Percentiles rank a stretch among this genome's conserved stretches.
These are phyloP conservation scores for Passalora sequoiae DNA, from an alignment of 2,329 filamentous ascomycete genomes.

Conservation along the genomic window DNA sequence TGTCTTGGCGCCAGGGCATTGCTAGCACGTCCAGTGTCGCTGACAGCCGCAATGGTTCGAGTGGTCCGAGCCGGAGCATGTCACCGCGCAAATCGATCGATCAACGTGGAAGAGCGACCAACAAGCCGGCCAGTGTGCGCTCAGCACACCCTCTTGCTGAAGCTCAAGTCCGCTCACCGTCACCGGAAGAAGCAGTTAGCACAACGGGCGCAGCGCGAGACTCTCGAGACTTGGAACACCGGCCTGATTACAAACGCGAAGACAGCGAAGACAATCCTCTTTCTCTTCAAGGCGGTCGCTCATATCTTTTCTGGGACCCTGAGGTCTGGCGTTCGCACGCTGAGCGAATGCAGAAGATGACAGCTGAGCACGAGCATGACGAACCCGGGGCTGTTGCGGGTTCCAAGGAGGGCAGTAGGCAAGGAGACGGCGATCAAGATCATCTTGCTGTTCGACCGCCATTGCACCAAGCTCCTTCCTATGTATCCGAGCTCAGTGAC, in stretches of 20 bases:
- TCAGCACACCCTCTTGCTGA: constrained; percentile 18
- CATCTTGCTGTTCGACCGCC: constrained; percentile 25
- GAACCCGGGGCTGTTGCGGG: not conserved
- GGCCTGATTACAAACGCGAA: constrained; percentile 13
- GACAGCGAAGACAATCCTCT: constrained; percentile 23
- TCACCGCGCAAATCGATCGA: constrained; percentile 45
- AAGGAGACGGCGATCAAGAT: constrained; percentile 14
- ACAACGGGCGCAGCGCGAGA: constrained; percentile 3
- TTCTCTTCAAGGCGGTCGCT: constrained; percentile 45
- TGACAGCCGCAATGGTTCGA: constrained; percentile 22
- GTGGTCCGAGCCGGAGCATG: constrained; percentile 37
- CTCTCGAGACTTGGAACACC: constrained; percentile 9
- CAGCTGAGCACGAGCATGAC: constrained; percentile 14
- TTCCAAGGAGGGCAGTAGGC: constrained; percentile 7
- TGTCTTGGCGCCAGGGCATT: constrained; percentile 77
- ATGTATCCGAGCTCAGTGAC: constrained; percentile 55
- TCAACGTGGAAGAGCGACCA: constrained; percentile 10
- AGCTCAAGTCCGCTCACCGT: constrained; percentile 16
- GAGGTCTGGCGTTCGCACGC: constrained; percentile 26
- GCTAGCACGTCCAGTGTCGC: constrained; percentile 49
- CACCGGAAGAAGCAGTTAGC: constrained; percentile 9
- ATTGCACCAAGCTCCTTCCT: constrained; percentile 39
- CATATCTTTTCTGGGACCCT: constrained; percentile 51
- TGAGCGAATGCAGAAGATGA: constrained; percentile 15
- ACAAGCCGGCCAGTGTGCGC: constrained; percentile 8